These are phyloP conservation scores for Acanthamoeba royreba DNA, from an alignment of 208 protist species.

Conservation along the genomic window DNA sequence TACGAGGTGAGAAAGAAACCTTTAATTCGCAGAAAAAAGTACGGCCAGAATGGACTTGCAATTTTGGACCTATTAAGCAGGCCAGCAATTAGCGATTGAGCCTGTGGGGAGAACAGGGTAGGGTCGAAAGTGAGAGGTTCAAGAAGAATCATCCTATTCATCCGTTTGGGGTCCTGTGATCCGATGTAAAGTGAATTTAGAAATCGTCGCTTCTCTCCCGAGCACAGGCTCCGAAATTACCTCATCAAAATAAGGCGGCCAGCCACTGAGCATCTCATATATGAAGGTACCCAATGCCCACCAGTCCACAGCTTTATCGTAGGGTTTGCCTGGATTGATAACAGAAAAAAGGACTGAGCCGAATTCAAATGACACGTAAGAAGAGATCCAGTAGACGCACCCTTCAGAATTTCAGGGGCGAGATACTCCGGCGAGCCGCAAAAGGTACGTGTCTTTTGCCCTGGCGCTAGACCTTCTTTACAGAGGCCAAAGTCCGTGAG, in stretches of 20 bases:
- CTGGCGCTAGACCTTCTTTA: slow-evolving; percentile 55
- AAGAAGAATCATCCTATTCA: slow-evolving; percentile 29
- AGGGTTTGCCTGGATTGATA: slow-evolving; percentile 44
- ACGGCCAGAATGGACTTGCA: neutral
- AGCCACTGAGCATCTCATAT: slow-evolving; percentile 70
- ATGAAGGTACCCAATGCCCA: slow-evolving; percentile 72
- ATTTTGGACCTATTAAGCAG: neutral
- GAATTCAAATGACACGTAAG: slow-evolving; percentile 74
- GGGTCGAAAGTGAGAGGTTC: slow-evolving; percentile 17
- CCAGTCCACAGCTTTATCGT: slow-evolving; percentile 78
- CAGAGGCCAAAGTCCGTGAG: slow-evolving; percentile 73
- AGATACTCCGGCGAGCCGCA: slow-evolving; percentile 76
- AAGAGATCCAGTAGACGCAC: slow-evolving; percentile 36
- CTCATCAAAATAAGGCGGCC: neutral
- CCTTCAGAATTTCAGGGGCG: slow-evolving; percentile 48
- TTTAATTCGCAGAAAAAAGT: slow-evolving; percentile 25
- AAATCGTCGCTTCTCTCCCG: too few species aligned
- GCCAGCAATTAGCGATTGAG: slow-evolving; percentile 58
- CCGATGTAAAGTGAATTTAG: neutral
- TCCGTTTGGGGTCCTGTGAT: neutral
- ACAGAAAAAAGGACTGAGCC: slow-evolving; percentile 71
- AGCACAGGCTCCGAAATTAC: too few species aligned
- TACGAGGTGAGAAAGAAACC: neutral
- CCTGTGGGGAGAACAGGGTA: slow-evolving; percentile 47
- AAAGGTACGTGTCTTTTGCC: slow-evolving; percentile 62